Evolutionary conservation across 164 flowering plant species (phyloP).

Genomic region (Sedum album): DNA sequence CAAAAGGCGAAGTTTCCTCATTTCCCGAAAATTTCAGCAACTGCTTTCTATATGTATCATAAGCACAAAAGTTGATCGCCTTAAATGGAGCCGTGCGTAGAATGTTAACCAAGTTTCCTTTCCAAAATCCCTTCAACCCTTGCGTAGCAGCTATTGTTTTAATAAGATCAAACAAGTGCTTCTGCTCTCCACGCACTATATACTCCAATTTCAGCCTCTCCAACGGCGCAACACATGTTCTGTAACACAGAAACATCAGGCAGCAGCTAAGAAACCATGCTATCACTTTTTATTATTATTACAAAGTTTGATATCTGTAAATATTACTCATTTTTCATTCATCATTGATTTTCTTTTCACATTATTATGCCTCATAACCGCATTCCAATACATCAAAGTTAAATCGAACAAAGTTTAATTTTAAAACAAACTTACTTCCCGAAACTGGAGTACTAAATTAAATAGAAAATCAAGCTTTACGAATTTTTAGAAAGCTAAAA

Average conservation of each 20-base stretch:
- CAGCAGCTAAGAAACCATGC: neutral
- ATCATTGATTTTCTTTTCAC: too few relatives aligned
- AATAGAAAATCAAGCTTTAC: too few relatives aligned
- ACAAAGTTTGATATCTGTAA: too few relatives aligned
- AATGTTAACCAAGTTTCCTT: constrained; percentile 81
- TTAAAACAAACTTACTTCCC: too few relatives aligned
- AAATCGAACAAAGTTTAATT: too few relatives aligned
- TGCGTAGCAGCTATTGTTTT: constrained; percentile 62
- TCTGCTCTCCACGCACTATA: constrained; percentile 83
- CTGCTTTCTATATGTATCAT: constrained; percentile 82
- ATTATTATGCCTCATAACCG: too few relatives aligned
- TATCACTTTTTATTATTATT: neutral
- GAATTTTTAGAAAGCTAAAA: too few relatives aligned
- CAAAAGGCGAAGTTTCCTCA: constrained; percentile 70
- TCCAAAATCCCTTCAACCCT: constrained; percentile 89
- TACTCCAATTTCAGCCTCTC: constrained; percentile 96
- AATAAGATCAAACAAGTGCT: constrained; percentile 53
- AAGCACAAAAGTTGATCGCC: constrained; percentile 78
- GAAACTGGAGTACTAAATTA: too few relatives aligned
- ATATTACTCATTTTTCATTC: too few relatives aligned
- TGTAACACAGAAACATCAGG: constrained; percentile 19
- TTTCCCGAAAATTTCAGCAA: constrained; percentile 55
- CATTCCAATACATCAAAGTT: too few relatives aligned
- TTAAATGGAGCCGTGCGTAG: constrained; percentile 95
- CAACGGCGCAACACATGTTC: constrained; percentile 86